These are phyloP conservation scores for Thielaviopsis musarum DNA, from an alignment of 2,329 filamentous ascomycete species.

Conservation along the genomic window DNA sequence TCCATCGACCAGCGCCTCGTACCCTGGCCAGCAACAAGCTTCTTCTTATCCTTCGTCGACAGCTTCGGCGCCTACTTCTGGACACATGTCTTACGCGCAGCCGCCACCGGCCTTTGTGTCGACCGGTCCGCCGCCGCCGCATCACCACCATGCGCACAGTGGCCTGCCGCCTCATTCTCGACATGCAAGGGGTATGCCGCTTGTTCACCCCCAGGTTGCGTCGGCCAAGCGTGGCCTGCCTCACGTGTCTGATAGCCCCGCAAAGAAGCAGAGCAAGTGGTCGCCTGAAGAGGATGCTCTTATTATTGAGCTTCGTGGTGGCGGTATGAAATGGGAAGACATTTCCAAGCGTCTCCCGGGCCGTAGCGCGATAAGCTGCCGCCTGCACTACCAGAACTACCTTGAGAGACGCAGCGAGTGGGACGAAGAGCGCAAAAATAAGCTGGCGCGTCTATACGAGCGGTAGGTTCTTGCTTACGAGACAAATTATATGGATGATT, in stretches of 20 bases:
- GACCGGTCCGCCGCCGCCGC: slow-evolving; percentile 11
- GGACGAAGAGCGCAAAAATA: slow-evolving; percentile 97
- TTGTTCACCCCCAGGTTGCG: slow-evolving; percentile 15
- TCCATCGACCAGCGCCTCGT: slow-evolving; percentile 15
- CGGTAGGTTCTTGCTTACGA: slow-evolving; percentile 41
- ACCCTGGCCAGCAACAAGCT: slow-evolving; percentile 14
- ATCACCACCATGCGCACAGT: slow-evolving; percentile 18
- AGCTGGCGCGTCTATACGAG: slow-evolving; percentile 84
- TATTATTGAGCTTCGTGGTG: slow-evolving; percentile 79
- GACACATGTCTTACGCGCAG: slow-evolving; percentile 9
- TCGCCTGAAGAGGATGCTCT: slow-evolving; percentile 82
- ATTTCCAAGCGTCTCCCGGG: slow-evolving; percentile 84
- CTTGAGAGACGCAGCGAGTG: slow-evolving; percentile 83
- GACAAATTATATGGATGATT: not conserved
- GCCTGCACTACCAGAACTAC: slow-evolving; percentile 94
- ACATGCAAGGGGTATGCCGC: slow-evolving; percentile 9
- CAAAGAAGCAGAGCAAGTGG: slow-evolving; percentile 96
- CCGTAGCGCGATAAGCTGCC: slow-evolving; percentile 83
- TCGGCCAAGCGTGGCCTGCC: slow-evolving; percentile 33
- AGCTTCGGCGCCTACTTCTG: slow-evolving; percentile 9
- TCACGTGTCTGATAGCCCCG: slow-evolving; percentile 47
- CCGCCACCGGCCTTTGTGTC: slow-evolving; percentile 12
- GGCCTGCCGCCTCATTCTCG: not conserved
- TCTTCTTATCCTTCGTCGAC: slow-evolving; percentile 14
- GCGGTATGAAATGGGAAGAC: slow-evolving; percentile 97